phyloP scores from a whole-genome alignment of 1,139 yeast species.

The Saccharomyces hybrid region DNA sequence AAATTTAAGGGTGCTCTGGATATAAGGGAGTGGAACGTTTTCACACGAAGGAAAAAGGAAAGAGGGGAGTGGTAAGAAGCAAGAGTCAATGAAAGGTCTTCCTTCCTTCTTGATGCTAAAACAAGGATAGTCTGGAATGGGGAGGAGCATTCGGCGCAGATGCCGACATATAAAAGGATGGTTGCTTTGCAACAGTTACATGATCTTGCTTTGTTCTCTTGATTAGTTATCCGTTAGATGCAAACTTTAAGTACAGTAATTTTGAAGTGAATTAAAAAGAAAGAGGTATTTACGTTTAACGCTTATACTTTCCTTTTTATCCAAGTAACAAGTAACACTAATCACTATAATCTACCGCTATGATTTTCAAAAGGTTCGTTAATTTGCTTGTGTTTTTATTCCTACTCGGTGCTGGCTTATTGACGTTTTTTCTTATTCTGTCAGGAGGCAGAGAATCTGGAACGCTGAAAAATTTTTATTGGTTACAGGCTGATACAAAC shows the following conservation, averaged over 20 bases:
- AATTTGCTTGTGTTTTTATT: constrained; percentile 26
- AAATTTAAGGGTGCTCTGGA: background rate
- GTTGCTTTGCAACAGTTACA: background rate
- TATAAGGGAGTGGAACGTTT: background rate
- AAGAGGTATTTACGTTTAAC: background rate
- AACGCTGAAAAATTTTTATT: constrained; percentile 52
- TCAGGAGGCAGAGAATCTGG: constrained; percentile 48
- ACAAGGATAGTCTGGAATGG: background rate
- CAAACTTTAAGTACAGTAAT: background rate
- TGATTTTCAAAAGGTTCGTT: constrained; percentile 24
- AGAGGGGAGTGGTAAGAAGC: background rate
- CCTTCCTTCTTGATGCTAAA: background rate
- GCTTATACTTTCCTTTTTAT: background rate
- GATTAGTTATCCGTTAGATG: background rate
- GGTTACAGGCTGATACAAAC: constrained; percentile 65
- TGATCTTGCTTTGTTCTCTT: background rate
- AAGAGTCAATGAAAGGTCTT: background rate
- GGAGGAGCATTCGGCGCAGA: background rate
- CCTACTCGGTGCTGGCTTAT: constrained; percentile 36
- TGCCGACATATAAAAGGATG: background rate
- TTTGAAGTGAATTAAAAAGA: background rate
- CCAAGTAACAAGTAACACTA: background rate
- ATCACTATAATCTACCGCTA: constrained; percentile 1
- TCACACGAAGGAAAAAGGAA: background rate
- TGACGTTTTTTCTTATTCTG: constrained; percentile 54